Evolutionary conservation across 2,329 filamentous ascomycete species (phyloP), one percentile per base, ranked within the genome.

Genomic region (Emericellopsis atlantica): DNA sequence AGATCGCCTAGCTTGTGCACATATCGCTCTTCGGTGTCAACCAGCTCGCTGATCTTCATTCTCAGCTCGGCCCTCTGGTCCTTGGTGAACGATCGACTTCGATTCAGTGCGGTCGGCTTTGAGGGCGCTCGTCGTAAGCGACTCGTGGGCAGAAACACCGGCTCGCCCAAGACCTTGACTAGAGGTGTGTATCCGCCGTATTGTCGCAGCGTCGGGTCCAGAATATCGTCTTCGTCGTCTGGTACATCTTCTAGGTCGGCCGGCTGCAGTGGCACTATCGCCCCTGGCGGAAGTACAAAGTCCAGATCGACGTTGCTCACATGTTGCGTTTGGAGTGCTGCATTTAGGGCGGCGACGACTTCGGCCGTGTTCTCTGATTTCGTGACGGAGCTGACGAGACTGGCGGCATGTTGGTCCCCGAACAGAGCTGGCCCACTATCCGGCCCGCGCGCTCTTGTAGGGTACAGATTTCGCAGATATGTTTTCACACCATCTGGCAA

Each of bases 11-110:
- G 64, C 59, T 96, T 95, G 51, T 75, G 72, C 34, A 98, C 87
- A 60, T 96, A 98, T 58, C 86, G 81, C 56, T 92, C 87, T 58
- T 98, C 92, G 0, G 92, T 98, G 52, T 94, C 85, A 29, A 95
- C 76, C 44, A 96, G 65, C 58, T 98, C 92, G 44, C 77, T 80
- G 70, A 98, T 80, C 58, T 95, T 90, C 60, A 89, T 82, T 33
- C 89, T 79, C 49, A 95, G 66, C 40, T 84, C 83, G 49, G 88
- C 74, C 54, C 94, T 93, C 54, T 95, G 86, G 43, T 84, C 79
- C 49, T 79, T 80, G 31, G 81, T 73, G 52, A 95, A 93, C 0
- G 81, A 76, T 51, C 81, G 84, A 50, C 76, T 84, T 48, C 83
- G 74, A 56, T 85, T 92, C 37, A 92, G 65, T 32, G 85, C 80